A percentile compares a stretch with the other conserved stretches of the same genome.
Conservation (phyloP, 192 early-diverging fungal genomes). For the Podila epigama region DNA sequence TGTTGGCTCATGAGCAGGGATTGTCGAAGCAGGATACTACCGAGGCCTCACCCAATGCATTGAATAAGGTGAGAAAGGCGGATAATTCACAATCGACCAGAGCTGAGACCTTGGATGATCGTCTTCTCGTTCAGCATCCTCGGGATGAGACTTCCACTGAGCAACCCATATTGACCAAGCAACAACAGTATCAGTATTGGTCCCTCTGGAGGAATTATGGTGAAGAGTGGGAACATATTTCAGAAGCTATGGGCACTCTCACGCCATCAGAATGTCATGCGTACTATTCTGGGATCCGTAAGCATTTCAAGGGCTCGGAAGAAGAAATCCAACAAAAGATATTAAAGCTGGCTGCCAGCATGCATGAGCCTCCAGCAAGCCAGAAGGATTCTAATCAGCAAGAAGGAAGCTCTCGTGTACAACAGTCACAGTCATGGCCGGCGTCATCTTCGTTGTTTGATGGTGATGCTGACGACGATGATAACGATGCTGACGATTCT, state of each 20-base stretch:
- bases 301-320: constrained; percentile 1
- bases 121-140: not conserved
- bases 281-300: constrained; percentile 1
- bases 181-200: constrained; percentile 12
- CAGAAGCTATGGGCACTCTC: not conserved
- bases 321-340: not conserved
- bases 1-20: not conserved
- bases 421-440: too few species aligned
- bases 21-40: not conserved
- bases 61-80: too few species aligned
- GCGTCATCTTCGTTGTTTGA: constrained; percentile 3
- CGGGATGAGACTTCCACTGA: too few species aligned
- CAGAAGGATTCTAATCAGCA: too few species aligned
- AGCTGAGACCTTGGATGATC: too few species aligned
- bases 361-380: too few species aligned
- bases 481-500: too few species aligned
- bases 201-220: constrained; percentile 9
- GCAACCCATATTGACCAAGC: constrained; percentile 1
- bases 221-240: not conserved
- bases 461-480: too few species aligned
- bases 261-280: not conserved
- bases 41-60: too few species aligned
- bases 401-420: too few species aligned
- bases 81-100: too few species aligned
- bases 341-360: not conserved